Evolutionary conservation across 192 early-diverging fungal species (phyloP).

Genomic region (Backusella luteola): DNA sequence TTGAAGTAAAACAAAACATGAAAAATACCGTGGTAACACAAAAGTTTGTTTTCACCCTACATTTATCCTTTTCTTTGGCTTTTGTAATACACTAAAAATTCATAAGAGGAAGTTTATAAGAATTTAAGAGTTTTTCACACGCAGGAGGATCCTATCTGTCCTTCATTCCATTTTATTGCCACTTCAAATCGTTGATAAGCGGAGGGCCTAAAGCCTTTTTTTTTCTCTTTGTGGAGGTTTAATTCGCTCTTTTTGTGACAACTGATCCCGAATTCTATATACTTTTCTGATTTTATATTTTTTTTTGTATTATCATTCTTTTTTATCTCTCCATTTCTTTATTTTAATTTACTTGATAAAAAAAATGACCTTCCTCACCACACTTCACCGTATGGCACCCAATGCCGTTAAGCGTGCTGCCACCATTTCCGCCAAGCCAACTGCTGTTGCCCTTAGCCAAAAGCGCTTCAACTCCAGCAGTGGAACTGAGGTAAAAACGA

Average conservation of each 20-base stretch:
- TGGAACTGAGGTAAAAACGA: slow-evolving; percentile 27
- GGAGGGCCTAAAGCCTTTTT: neutral
- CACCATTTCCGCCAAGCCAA: slow-evolving; percentile 15
- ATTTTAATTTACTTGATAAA: neutral
- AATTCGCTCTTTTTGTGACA: slow-evolving; percentile 6
- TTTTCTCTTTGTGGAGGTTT: neutral
- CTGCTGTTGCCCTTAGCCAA: slow-evolving; percentile 24
- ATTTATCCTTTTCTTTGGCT: neutral
- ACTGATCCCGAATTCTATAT: neutral
- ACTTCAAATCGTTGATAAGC: neutral
- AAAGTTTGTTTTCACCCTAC: neutral
- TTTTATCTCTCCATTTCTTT: slow-evolving; percentile 2
- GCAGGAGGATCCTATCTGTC: neutral
- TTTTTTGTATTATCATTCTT: slow-evolving; percentile 1
- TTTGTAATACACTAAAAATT: neutral
- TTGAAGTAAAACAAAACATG: neutral
- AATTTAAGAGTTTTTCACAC: slow-evolving; percentile 9
- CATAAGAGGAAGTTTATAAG: slow-evolving; percentile 9
- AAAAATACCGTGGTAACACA: neutral
- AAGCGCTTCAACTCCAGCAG: slow-evolving; percentile 30
- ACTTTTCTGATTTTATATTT: neutral
- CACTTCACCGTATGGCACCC: slow-evolving; percentile 31
- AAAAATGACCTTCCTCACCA: neutral
- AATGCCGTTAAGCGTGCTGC: slow-evolving; percentile 22
- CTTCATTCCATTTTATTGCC: neutral